Percentiles rank a stretch among this genome's conserved stretches.
Conservation (phyloP, 257 asterid genomes). For the Solanum sejunctum region DNA sequence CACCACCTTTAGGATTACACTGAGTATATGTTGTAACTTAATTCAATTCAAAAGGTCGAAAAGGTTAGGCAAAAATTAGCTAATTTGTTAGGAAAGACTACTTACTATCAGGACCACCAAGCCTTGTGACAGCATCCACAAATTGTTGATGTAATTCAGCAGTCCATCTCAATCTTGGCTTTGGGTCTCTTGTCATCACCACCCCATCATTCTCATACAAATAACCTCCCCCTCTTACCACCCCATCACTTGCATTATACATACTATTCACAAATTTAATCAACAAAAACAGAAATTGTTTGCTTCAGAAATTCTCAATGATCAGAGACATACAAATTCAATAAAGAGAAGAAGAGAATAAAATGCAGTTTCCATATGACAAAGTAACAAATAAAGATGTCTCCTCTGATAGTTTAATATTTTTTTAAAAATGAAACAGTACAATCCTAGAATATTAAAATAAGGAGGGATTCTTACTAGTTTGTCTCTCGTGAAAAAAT, state of each 20-base stretch:
- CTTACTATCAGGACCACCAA: constrained; percentile 41
- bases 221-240: background rate
- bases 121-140: constrained; percentile 38
- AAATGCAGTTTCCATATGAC: background rate
- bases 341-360: background rate
- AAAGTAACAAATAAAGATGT: background rate
- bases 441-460: background rate
- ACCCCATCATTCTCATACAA: constrained; percentile 5
- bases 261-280: background rate
- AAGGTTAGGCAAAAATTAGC: background rate
- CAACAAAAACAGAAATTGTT: background rate
- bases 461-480: background rate
- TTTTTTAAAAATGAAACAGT: background rate
- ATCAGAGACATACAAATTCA: background rate
- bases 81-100: background rate
- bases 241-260: background rate
- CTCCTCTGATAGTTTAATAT: background rate
- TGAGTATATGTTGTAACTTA: background rate
- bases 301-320: background rate
- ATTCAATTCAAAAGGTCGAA: background rate
- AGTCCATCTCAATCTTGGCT: constrained; percentile 40
- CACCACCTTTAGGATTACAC: background rate
- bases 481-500: background rate
- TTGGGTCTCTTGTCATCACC: constrained; percentile 33
- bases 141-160: constrained; percentile 35